Evolutionary conservation across 345 rosid species (phyloP), one percentile per base, ranked within the genome.

Genomic region (Linum usitatissimum): DNA sequence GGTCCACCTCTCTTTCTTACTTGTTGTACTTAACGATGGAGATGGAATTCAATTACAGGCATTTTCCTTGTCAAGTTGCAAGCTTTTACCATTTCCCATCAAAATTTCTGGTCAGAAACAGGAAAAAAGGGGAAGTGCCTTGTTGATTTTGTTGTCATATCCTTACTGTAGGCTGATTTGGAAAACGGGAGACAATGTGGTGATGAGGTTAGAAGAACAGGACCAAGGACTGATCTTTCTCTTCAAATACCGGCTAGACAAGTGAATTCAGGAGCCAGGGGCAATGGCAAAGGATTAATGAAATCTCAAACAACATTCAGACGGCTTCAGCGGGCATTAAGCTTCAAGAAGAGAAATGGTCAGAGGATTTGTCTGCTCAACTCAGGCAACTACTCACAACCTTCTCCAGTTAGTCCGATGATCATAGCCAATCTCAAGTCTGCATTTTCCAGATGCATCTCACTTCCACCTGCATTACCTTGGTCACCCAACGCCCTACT

Each of bases 241-340:
- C 87, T 92, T 66, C 86, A 82, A 71, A 80, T 89, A 61, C 95
- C 96, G 0, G 84, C 87, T 55, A 79, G 75, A 65, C 70, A 84
- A n/a, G 18, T 60, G 59, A 80, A 23, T 64, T 80, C 89, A 53
- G 74, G 77, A 56, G 59, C 75, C 68, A 67, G 73, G 58, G 59
- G 28, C 28, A 75, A 57, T 66, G 78, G 86, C 62, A 84, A 80
- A 74, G 80, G 81, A 64, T 71, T 76, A 53, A 73, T 85, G 36
- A 81, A 79, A 60, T 74, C 87, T 57, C 86, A 77, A 42, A 64
- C 61, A 64, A 83, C 92, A 53, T 68, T 65, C 57, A 83, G 79
- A 77, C 81, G 93, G 49, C 71, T 92, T 73, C 75, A 88, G 55
- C 72, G 84, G 59, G 83, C 75, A 57, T 70, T 85, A 42, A 87